These are phyloP conservation scores for Glarea lozoyensis DNA, from an alignment of 495 filamentous ascomycete species.

Conservation along the genomic window DNA sequence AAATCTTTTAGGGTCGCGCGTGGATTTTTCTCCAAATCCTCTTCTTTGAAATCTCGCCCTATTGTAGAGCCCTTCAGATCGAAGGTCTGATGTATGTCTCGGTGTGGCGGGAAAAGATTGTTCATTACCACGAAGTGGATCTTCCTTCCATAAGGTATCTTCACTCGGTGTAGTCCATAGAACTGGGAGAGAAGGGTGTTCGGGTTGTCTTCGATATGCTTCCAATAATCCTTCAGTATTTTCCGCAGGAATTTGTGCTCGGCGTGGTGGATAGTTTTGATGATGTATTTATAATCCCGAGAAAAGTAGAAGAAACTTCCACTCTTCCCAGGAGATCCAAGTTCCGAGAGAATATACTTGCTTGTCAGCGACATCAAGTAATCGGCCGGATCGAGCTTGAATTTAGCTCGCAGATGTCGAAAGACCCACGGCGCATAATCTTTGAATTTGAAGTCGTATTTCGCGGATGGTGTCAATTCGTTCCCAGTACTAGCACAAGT, in stretches of 20 bases:
- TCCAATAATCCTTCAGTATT: conserved; percentile 87
- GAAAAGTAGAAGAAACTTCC: conserved; percentile 99
- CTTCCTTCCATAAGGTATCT: conserved; percentile 96
- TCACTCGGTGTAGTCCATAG: conserved; percentile 94
- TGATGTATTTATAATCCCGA: conserved; percentile 99
- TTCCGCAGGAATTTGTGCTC: conserved; percentile 94
- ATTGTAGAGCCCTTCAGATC: conserved; percentile 97
- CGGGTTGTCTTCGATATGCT: conserved; percentile 86
- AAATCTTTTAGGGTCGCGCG: conserved; percentile 92
- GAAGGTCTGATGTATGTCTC: conserved; percentile 95
- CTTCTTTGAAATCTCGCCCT: conserved; percentile 83
- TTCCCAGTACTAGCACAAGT: conserved; percentile 72
- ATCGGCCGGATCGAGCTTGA: conserved; percentile 89
- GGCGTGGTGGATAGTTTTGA: conserved; percentile 97
- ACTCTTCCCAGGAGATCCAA: conserved; percentile 95
- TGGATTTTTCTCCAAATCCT: conserved; percentile 79
- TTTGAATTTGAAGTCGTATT: conserved; percentile 99
- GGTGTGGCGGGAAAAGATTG: conserved; percentile 94
- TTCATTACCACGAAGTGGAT: conserved; percentile 99
- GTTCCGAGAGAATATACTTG: conserved; percentile 96
- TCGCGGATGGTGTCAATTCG: conserved; percentile 93
- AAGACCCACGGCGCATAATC: conserved; percentile 99
- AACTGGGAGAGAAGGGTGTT: conserved; percentile 97
- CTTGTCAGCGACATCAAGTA: conserved; percentile 97
- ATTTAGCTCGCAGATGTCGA: conserved; percentile 80